Evolutionary conservation across 2,329 filamentous ascomycete genomes (phyloP), one percentile per base, ranked within the genome.

Genomic region (Neofusicoccum sp.): DNA sequence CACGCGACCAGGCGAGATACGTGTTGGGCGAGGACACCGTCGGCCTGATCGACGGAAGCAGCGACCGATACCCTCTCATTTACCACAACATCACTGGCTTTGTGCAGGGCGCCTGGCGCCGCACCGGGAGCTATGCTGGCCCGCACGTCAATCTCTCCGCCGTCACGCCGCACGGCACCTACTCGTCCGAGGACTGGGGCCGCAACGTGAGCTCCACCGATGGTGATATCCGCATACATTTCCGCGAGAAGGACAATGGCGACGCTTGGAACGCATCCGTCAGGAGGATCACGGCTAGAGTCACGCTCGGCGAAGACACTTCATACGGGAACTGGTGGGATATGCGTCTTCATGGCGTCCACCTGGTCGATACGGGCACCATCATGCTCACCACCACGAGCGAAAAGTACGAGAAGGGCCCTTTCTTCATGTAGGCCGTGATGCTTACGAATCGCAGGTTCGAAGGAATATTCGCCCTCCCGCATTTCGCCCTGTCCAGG

Each of bases 311-410:
- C 67, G 91, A 95, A 68, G 81, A 85, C 43, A 82, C 84, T 60
- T 84, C 84, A 66, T 81, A 84, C 63, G 89, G 89, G 4, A 88
- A 88, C 69, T 89, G 86, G 66, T 93, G 89, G 86, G 88, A 93
- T 66, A 86, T 96, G 76, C 82, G 85, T 56, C 77, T 96, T 53
- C 88, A 91, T 74, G 95, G 95, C 3, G 83, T 96, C 3, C 93
- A 98, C 77, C 96, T 92, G 81, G 87, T 89, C 38, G 82, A 84
- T n/a, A 85, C 89, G 64, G 95, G 95, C 1, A 84, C 86, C 12
- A 85, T 95, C 53, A 78, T 98, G 36, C 78, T 98, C 71, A 90
- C 89, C 1, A 97, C 93, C 0, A 93, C 92, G 49, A 97, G 92
- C 73, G 90, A 96, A 70, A 97, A 96, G 78, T 95, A 64, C 61